A percentile compares a stretch with the other conserved stretches of the same genome.
These are phyloP conservation scores for Favolaschia claudopus DNA, from an alignment of 768 basidiomycete genomes.

Conservation along the genomic window DNA sequence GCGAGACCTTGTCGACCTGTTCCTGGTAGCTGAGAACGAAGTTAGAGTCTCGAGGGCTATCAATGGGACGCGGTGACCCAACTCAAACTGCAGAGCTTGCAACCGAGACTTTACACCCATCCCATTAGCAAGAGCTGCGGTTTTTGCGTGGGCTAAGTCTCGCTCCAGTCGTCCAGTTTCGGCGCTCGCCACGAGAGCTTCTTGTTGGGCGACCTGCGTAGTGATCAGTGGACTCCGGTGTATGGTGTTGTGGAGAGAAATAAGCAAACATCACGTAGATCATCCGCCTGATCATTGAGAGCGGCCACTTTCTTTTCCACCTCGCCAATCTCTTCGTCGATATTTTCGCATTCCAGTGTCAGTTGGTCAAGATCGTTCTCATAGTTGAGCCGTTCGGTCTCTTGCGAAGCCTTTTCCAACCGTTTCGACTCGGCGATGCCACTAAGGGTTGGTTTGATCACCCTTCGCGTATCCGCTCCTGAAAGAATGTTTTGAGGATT, in stretches of 20 bases:
- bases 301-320: slow-evolving; percentile 75
- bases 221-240: not conserved
- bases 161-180: slow-evolving; percentile 74
- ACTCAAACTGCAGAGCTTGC: slow-evolving; percentile 82
- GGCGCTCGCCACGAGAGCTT: slow-evolving; percentile 68
- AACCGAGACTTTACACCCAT: slow-evolving; percentile 82
- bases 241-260: not conserved
- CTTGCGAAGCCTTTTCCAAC: slow-evolving; percentile 70
- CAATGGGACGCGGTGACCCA: slow-evolving; percentile 32
- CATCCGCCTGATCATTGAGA: slow-evolving; percentile 79
- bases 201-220: slow-evolving; percentile 76
- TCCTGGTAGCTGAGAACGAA: slow-evolving; percentile 68
- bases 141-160: slow-evolving; percentile 77
- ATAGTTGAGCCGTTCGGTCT: slow-evolving; percentile 80
- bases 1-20: slow-evolving; percentile 76
- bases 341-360: slow-evolving; percentile 78
- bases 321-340: slow-evolving; percentile 79
- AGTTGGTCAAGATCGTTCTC: slow-evolving; percentile 87
- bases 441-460: slow-evolving; percentile 80
- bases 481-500: slow-evolving; percentile 72
- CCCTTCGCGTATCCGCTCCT: slow-evolving; percentile 74
- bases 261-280: slow-evolving; percentile 75
- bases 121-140: slow-evolving; percentile 80
- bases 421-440: slow-evolving; percentile 76
- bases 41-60: not conserved